Base-by-base conservation (phyloP, 306 rosid genomes). In the Cicer chorassanicum region DNA sequence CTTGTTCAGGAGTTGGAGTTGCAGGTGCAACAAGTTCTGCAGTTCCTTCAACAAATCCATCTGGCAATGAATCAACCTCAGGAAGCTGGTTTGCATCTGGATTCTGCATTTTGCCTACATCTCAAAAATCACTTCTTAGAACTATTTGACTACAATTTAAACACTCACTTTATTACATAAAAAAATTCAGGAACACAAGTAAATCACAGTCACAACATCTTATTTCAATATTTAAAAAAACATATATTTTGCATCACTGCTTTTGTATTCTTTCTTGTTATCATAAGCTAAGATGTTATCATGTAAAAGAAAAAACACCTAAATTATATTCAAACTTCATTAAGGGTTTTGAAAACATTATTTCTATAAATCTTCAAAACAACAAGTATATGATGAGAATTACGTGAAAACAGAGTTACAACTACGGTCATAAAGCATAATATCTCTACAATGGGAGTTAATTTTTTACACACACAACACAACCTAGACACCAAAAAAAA, bases 51-150 rank as follows among this genome's bases (percentile, higher is more conserved):
- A 91, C 94, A 87, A 93, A 93, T 24, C 94, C 97, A 86, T 91
- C 97, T 13, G 96, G 94, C 88, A 91, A 76, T 45, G 98, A 83
- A 86, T 89, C 94, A 59, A 82, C 97, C 78, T 88, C 98, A 42
- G 97, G 98, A 85, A 87, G 98, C 80, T 91, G 97, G 81, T 87
- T 88, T 75, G 86, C 90, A 66, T 83, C 87, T 51, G 91, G 86
- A 83, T 87, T 89, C 84, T 88, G 88, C 96, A 91, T 93, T 75
- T 67, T 49, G 29, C 89, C 96, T 91, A 64, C 84, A 81, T 57
- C 14, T 50, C 80, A 75, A 87, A 76, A 40, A 81, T 38, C 1
- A 14, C 44, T 65, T 42, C 48, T 80, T 70, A 75, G 65, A 76
- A 80, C 42, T 46, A 78, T 56, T 74, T 19, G 80, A 59, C 76